These are phyloP conservation scores for Xerophyta viscosa DNA, from an alignment of 106 monocot species.

Conservation along the genomic window DNA sequence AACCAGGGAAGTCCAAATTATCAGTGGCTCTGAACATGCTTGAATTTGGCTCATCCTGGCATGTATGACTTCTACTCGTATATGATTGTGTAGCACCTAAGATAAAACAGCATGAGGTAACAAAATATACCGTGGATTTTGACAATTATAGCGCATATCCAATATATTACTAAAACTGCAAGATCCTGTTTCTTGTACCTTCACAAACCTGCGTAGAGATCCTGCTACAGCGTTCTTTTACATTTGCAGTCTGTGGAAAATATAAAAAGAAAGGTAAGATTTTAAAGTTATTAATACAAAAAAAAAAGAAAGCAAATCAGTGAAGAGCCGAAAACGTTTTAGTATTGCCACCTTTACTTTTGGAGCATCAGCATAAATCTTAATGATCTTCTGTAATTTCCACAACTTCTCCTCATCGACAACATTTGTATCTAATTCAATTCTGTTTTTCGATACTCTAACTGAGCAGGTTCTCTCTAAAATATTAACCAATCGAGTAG, in stretches of 20 bases:
- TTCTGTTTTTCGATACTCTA: conserved; percentile 1
- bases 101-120: too few relatives aligned
- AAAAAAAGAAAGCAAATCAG: conserved; percentile 1
- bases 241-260: conserved; percentile 10
- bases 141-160: too few relatives aligned
- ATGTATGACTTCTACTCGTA: too few relatives aligned
- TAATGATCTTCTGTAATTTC: conserved; percentile 16
- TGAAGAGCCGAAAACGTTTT: not conserved
- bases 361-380: conserved; percentile 3
- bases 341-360: not conserved
- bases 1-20: too few relatives aligned
- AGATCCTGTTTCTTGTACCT: too few relatives aligned
- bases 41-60: too few relatives aligned
- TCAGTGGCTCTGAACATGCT: too few relatives aligned
- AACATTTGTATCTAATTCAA: conserved; percentile 8
- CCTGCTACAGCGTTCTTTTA: not conserved
- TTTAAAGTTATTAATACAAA: not conserved
- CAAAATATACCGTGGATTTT: too few relatives aligned
- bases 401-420: conserved; percentile 16
- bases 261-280: conserved; percentile 1
- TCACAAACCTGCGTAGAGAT: not conserved
- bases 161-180: too few relatives aligned
- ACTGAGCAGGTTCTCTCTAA: conserved; percentile 7
- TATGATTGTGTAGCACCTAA: too few relatives aligned
- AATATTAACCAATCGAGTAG: conserved; percentile 9